Conservation (phyloP, 2,329 filamentous ascomycete species). For the Grosmannia huntii region DNA sequence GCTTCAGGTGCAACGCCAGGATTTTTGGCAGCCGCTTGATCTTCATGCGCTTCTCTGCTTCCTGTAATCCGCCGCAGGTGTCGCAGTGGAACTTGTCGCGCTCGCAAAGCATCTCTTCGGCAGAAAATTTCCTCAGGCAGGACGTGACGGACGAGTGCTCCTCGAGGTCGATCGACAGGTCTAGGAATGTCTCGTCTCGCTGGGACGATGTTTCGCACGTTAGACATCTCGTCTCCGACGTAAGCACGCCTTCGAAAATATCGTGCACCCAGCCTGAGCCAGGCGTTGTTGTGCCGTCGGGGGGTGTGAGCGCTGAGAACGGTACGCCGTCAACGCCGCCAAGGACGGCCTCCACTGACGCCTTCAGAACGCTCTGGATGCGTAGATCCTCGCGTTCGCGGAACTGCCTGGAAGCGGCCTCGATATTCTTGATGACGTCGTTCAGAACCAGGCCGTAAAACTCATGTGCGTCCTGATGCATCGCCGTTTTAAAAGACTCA, state of each 20-base stretch:
- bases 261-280: conserved; percentile 89
- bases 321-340: conserved; percentile 15
- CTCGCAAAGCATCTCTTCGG: conserved; percentile 97
- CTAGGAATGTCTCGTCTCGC: conserved; percentile 88
- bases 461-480: conserved; percentile 98
- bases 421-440: conserved; percentile 86
- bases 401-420: conserved; percentile 55
- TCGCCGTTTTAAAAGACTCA: conserved; percentile 91
- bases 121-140: conserved; percentile 88
- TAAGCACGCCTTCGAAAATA: conserved; percentile 87
- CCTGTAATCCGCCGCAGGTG: conserved; percentile 88
- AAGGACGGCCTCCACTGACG: conserved; percentile 35
- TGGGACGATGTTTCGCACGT: conserved; percentile 95
- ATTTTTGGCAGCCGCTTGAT: conserved; percentile 90
- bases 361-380: conserved; percentile 29
- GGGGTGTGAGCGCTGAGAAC: conserved; percentile 13
- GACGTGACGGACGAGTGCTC: conserved; percentile 94
- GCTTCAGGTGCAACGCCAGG: conserved; percentile 82
- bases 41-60: conserved; percentile 99
- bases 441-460: conserved; percentile 94
- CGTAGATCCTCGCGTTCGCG: conserved; percentile 23
- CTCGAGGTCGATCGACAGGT: conserved; percentile 90
- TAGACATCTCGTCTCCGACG: conserved; percentile 90
- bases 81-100: conserved; percentile 99
- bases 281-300: conserved; percentile 38